Evolutionary conservation across 2,329 filamentous ascomycete genomes (phyloP).

Genomic region (Xylariaceae sp.): DNA sequence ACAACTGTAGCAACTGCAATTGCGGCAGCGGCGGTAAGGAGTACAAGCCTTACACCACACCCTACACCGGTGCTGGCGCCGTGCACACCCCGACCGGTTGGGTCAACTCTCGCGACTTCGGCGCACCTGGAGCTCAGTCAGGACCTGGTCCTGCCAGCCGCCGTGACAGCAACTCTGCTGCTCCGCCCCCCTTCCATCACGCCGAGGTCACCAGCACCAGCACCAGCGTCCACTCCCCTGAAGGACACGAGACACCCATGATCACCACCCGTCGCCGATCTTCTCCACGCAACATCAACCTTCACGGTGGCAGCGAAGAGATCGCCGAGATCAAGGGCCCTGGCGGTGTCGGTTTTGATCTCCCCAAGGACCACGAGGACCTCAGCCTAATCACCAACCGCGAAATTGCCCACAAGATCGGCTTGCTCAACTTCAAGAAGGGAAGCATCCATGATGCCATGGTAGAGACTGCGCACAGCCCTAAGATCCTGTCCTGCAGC

Average conservation of each 20-base stretch:
- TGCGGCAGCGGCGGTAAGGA: conserved; percentile 4
- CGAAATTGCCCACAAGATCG: conserved; percentile 16
- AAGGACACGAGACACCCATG: conserved; percentile 16
- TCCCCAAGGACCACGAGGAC: conserved; percentile 12
- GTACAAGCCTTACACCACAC: conserved; percentile 27
- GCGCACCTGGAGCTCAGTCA: conserved; percentile 11
- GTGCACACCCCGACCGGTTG: conserved; percentile 18
- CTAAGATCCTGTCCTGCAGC: conserved; percentile 12
- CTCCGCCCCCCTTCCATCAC: conserved; percentile 12
- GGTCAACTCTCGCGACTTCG: conserved; percentile 18
- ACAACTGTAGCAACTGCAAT: not conserved
- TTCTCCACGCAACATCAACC: conserved; percentile 38
- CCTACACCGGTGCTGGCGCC: conserved; percentile 25
- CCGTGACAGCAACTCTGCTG: conserved; percentile 9
- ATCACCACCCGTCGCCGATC: conserved; percentile 19
- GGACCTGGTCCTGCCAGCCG: conserved; percentile 16
- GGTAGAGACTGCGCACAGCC: conserved; percentile 12
- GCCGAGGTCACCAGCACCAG: conserved; percentile 11
- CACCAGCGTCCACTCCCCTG: conserved; percentile 3
- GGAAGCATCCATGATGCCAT: conserved; percentile 16
- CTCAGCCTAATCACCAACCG: conserved; percentile 11
- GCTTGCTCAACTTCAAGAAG: conserved; percentile 18
- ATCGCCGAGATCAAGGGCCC: conserved; percentile 38
- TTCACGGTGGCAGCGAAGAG: conserved; percentile 43
- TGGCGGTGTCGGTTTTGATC: conserved; percentile 13